Conservation (phyloP, 306 rosid species). For the Lathyrus sativus region DNA sequence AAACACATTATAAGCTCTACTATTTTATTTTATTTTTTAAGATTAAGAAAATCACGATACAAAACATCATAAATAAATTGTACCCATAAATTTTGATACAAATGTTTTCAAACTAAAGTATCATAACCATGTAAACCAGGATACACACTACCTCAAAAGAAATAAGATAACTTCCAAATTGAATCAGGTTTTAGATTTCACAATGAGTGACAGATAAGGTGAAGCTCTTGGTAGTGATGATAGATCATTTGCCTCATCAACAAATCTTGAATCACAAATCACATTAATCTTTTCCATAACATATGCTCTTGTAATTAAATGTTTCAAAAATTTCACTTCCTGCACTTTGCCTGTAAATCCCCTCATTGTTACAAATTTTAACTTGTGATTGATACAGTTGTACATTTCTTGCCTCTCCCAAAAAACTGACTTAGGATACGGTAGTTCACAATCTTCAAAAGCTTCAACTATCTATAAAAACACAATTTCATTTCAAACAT, state of each 20-base stretch:
- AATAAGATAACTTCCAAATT: not conserved
- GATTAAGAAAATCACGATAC: not conserved
- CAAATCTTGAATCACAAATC: not conserved
- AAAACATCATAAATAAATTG: not conserved
- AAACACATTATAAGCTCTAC: too few species aligned
- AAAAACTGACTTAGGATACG: not conserved
- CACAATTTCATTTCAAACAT: not conserved
- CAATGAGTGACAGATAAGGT: not conserved
- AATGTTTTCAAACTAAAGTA: not conserved
- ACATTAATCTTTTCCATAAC: not conserved
- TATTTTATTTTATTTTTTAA: too few species aligned
- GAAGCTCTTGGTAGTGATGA: slow-evolving; percentile 21
- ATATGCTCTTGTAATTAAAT: slow-evolving; percentile 6
- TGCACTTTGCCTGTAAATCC: slow-evolving; percentile 28
- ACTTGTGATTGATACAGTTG: slow-evolving; percentile 16
- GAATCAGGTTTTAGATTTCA: not conserved
- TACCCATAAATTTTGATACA: not conserved
- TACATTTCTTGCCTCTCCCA: slow-evolving; percentile 19
- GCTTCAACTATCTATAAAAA: not conserved
- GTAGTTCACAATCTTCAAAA: slow-evolving; percentile 3
- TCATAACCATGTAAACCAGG: not conserved
- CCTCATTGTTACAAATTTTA: slow-evolving; percentile 7
- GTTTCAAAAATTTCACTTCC: slow-evolving; percentile 37
- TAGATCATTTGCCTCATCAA: not conserved
- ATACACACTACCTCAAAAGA: not conserved